A percentile compares a stretch with the other conserved stretches of the same genome.
Evolutionary conservation across 805 yeast genomes (phyloP).

Genomic region (Metschnikowia sp.): DNA sequence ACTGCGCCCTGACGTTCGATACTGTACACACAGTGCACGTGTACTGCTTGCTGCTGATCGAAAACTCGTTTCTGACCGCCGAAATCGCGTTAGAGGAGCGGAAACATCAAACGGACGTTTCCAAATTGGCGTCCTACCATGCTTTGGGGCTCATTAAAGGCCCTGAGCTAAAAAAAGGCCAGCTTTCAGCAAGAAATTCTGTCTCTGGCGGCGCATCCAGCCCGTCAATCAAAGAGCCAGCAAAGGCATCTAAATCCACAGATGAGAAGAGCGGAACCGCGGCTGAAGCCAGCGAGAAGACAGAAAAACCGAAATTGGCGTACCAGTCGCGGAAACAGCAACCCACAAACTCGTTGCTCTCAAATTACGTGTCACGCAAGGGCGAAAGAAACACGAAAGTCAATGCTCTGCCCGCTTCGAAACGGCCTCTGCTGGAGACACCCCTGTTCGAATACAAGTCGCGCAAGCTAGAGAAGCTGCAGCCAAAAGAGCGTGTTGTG

Average conservation of each 20-base stretch:
- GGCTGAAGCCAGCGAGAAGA: neutral
- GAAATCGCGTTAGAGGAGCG: constrained; percentile 18
- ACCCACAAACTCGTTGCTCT: constrained; percentile 9
- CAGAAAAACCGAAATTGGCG: constrained; percentile 8
- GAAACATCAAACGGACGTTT: constrained; percentile 14
- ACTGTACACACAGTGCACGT: constrained; percentile 34
- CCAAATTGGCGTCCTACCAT: constrained; percentile 19
- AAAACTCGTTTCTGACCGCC: constrained; percentile 6
- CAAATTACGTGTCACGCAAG: constrained; percentile 16
- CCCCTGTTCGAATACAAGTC: constrained; percentile 31
- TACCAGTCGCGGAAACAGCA: constrained; percentile 16
- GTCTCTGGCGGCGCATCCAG: neutral
- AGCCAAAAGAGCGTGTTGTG: constrained; percentile 36
- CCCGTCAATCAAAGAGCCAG: too few species aligned
- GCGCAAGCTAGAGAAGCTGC: constrained; percentile 28
- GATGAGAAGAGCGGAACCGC: neutral
- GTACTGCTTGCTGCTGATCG: constrained; percentile 32
- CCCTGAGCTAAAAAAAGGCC: constrained; percentile 16
- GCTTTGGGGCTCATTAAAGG: constrained; percentile 34
- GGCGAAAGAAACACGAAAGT: constrained; percentile 4
- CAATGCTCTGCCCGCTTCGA: neutral
- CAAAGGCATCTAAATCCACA: neutral
- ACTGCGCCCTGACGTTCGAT: constrained; percentile 24
- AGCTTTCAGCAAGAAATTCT: neutral
- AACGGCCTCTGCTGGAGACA: constrained; percentile 1